phyloP scores from a whole-genome alignment of 768 basidiomycete genomes.

The Russula lepida region DNA sequence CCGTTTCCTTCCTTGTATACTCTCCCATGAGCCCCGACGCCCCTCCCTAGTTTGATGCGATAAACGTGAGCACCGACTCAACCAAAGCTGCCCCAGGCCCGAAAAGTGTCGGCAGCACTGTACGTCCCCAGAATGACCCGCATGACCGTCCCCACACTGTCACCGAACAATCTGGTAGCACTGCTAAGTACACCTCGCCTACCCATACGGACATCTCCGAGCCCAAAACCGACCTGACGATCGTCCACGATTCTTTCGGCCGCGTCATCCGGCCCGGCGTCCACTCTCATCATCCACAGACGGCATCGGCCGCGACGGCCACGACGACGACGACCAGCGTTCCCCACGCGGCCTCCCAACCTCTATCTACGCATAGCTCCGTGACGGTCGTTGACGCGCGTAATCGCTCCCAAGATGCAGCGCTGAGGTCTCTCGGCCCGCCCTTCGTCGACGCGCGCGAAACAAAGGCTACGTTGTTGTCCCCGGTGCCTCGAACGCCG shows the following conservation, averaged over 20 bases:
- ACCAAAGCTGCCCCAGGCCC: background rate
- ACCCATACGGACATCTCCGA: background rate
- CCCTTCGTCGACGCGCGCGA: constrained; percentile 5
- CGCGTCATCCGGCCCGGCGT: background rate
- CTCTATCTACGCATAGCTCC: background rate
- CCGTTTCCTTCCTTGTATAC: background rate
- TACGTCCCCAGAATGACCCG: background rate
- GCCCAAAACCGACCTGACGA: constrained; percentile 10
- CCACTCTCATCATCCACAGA: background rate
- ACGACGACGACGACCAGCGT: background rate
- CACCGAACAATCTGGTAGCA: background rate
- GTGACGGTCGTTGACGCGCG: background rate
- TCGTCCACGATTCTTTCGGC: constrained; percentile 3
- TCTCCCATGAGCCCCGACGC: background rate
- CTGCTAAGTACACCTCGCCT: background rate
- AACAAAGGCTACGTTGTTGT: background rate
- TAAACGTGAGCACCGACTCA: background rate
- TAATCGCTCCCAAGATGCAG: background rate
- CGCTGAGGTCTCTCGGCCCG: background rate
- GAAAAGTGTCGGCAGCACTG: background rate
- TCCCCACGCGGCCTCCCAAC: background rate
- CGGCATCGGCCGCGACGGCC: too few relatives aligned
- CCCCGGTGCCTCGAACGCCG: background rate
- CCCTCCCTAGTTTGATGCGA: background rate
- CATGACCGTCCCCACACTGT: background rate